These are phyloP conservation scores for Picocystis salinarum DNA, from an alignment of 139 green algal genomes.

Conservation along the genomic window DNA sequence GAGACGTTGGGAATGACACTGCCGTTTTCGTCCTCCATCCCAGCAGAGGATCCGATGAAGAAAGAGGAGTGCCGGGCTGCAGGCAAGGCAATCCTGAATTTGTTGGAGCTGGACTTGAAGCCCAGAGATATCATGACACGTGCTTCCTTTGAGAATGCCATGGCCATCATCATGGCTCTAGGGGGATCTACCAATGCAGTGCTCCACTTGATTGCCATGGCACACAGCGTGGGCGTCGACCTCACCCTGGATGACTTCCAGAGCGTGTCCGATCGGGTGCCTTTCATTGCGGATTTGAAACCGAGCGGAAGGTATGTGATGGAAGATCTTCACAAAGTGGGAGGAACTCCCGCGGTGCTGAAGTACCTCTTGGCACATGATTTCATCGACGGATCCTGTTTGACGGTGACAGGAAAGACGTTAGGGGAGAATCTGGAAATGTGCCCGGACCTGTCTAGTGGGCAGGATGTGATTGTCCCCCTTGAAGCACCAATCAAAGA, in stretches of 20 bases:
- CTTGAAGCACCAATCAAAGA: conserved; percentile 78
- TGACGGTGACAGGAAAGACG: conserved; percentile 64
- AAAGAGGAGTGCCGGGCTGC: conserved; percentile 74
- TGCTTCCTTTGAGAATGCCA: conserved; percentile 89
- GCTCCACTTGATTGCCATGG: conserved; percentile 35
- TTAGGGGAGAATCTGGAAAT: conserved; percentile 76
- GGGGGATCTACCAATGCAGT: conserved; percentile 90
- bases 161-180: conserved; percentile 71
- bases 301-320: conserved; percentile 90
- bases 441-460: conserved; percentile 55
- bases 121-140: conserved; percentile 91
- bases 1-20: conserved; percentile 93
- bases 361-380: conserved; percentile 85
- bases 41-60: conserved; percentile 87
- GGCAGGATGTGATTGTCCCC: conserved; percentile 40
- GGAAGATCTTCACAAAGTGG: conserved; percentile 94
- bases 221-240: conserved; percentile 40
- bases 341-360: conserved; percentile 81
- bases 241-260: conserved; percentile 93
- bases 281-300: conserved; percentile 94
- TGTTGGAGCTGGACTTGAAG: conserved; percentile 67
- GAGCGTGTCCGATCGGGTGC: conserved; percentile 40
- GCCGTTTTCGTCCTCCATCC: conserved; percentile 79
- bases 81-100: conserved; percentile 25
- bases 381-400: conserved; percentile 70